Evolutionary conservation across 78 protist genomes (phyloP), one percentile per base, ranked within the genome.

Genomic region (Dictyostelium brefeldianum): DNA sequence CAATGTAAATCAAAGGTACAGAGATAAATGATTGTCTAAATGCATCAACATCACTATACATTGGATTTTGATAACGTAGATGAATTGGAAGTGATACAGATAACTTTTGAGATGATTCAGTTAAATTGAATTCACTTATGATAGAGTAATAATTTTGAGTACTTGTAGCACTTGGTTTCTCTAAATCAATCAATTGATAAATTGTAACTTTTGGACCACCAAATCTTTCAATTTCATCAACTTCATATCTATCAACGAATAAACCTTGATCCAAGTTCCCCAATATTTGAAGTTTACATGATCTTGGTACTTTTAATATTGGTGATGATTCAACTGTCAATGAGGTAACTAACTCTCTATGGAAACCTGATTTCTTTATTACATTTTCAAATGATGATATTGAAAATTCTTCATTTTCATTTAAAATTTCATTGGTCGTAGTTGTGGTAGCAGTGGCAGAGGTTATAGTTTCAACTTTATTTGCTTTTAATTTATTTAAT

Each of bases 11-110:
- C 6, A 29, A 10, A 25, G 93, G 93, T 17, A 73, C 20, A 0
- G 75, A 62, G 2, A 87, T 64, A 0, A n/a, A 29, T 1, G 93
- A 59, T 51, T 54, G 62, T 18, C 93, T 17, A 50, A 10, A 31
- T 69, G 53, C 20, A 25, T 71, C 12, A 4, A 18, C 41, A 10
- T 48, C 25, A 62, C 70, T 62, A 31, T 25, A 62, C 15, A 67
- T 27, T 48, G 93, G 93, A 57, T 87, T 87, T 65, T 87, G 93
- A 51, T 87, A 87, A 17, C 93, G 47, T 57, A 87, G 54, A 77
- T 87, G 93, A 62, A 87, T 53, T 36, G 93, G 93, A 1, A 87
- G 14, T 46, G 83, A 51, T 8, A 87, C 4, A 14, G 57, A 8
- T 4, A 73, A 22, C 0, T 18, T 4, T 36, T 47, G 56, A 11